Evolutionary conservation across 495 filamentous ascomycete genomes (phyloP).

Genomic region (Aspergillus avenaceus): DNA sequence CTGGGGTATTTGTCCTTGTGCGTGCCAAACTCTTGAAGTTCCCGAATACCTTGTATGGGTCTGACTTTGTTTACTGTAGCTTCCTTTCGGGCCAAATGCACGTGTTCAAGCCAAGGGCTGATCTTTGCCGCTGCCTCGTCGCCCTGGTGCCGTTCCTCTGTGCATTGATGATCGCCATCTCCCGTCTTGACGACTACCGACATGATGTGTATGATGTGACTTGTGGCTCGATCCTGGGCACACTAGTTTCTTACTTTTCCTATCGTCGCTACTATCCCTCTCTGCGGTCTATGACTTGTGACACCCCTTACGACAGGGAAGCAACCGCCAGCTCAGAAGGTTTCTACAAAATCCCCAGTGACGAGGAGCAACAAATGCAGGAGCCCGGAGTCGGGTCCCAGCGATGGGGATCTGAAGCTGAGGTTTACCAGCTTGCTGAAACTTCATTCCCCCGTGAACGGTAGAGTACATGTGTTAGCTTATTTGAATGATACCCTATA

Average conservation of each 20-base stretch:
- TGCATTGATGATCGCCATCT: conserved; percentile 83
- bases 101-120: conserved; percentile 70
- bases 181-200: conserved; percentile 87
- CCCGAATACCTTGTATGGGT: neutral
- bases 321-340: conserved; percentile 31
- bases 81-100: conserved; percentile 78
- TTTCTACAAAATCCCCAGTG: conserved; percentile 41
- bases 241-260: conserved; percentile 71
- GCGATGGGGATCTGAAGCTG: conserved; percentile 11
- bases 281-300: conserved; percentile 45
- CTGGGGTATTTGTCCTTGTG: conserved; percentile 74
- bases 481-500: neutral
- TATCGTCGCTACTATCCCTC: conserved; percentile 69
- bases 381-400: conserved; percentile 8
- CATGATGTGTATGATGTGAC: conserved; percentile 95
- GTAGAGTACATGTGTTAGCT: neutral
- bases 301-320: conserved; percentile 49
- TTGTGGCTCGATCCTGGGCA: conserved; percentile 68
- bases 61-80: conserved; percentile 19
- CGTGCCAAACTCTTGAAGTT: conserved; percentile 8
- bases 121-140: conserved; percentile 59
- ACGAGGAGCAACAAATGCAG: conserved; percentile 42
- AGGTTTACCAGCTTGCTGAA: conserved; percentile 25
- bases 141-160: conserved; percentile 65
- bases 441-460: conserved; percentile 4